These are phyloP conservation scores for Rubroshorea leprosula DNA, from an alignment of 345 rosid genomes.

Conservation along the genomic window DNA sequence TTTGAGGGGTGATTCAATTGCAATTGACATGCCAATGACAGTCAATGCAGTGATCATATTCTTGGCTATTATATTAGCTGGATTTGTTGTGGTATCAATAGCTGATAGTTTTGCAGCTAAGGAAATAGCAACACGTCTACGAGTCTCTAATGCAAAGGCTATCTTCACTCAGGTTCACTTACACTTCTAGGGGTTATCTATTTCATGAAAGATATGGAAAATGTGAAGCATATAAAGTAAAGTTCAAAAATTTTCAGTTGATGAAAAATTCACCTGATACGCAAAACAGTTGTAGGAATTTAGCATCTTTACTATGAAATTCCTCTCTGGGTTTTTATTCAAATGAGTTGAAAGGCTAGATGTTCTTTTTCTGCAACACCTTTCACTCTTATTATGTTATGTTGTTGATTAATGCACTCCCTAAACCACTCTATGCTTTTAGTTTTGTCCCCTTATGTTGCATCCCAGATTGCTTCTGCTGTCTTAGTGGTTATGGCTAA, in stretches of 20 bases:
- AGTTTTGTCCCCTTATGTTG: no score
- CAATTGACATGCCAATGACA: conserved; percentile 93
- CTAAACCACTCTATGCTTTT: no score
- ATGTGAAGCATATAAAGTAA: background rate
- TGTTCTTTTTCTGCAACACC: no score
- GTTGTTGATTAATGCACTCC: no score
- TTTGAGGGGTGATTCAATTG: conserved; percentile 74
- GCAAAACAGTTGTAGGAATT: no score
- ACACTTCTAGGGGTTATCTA: background rate
- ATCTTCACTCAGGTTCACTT: conserved; percentile 86
- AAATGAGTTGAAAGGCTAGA: no score
- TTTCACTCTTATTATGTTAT: no score
- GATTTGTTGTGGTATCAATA: conserved; percentile 77
- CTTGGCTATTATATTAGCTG: conserved; percentile 72
- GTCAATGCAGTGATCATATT: conserved; percentile 72
- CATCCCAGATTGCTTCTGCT: no score
- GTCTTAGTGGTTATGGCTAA: no score
- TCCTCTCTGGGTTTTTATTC: no score
- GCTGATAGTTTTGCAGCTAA: conserved; percentile 90
- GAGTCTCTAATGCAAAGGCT: conserved; percentile 70
- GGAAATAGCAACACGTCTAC: conserved; percentile 79
- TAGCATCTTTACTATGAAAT: no score
- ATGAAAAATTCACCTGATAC: background rate
- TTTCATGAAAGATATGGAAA: background rate
- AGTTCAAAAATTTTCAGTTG: background rate